These are phyloP conservation scores for Saccharomycopsis hybrid DNA, from an alignment of 1,139 yeast genomes.

Conservation along the genomic window DNA sequence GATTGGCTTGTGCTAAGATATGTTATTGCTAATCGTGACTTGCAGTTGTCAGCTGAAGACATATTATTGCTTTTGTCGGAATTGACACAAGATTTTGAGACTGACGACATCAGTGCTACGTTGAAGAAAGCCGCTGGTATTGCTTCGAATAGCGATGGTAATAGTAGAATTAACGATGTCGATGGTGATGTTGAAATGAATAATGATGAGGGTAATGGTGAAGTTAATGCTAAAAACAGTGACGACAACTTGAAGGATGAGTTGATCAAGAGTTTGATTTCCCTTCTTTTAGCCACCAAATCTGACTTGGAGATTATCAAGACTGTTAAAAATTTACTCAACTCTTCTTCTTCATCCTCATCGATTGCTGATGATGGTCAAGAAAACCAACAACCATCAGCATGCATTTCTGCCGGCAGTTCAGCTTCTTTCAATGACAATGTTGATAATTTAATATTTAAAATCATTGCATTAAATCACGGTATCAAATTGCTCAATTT, in stretches of 20 bases:
- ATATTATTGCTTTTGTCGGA: slow-evolving; percentile 14
- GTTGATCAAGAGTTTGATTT: slow-evolving; percentile 14
- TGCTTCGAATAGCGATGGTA: neutral
- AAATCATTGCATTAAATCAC: slow-evolving; percentile 8
- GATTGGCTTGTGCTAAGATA: slow-evolving; percentile 11
- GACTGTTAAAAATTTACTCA: slow-evolving; percentile 7
- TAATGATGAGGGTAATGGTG: neutral
- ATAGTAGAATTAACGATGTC: neutral
- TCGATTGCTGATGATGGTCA: too few species aligned
- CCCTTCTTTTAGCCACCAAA: slow-evolving; percentile 6
- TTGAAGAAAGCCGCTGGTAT: too few species aligned
- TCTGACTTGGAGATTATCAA: slow-evolving; percentile 16
- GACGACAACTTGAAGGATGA: neutral
- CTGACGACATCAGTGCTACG: too few species aligned
- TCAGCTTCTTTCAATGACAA: slow-evolving; percentile 12
- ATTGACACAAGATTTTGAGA: slow-evolving; percentile 2
- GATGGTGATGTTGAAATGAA: slow-evolving; percentile 1
- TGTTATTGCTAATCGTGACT: slow-evolving; percentile 6
- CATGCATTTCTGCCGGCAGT: too few species aligned
- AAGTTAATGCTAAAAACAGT: neutral
- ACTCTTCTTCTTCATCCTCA: too few species aligned
- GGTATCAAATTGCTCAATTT: slow-evolving; percentile 14
- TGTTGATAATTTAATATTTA: slow-evolving; percentile 14
- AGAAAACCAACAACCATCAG: slow-evolving; percentile 3
- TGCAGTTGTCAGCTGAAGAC: slow-evolving; percentile 16